These are phyloP conservation scores for Parasitella parasitica DNA, from an alignment of 371 early-diverging fungal genomes.

Conservation along the genomic window DNA sequence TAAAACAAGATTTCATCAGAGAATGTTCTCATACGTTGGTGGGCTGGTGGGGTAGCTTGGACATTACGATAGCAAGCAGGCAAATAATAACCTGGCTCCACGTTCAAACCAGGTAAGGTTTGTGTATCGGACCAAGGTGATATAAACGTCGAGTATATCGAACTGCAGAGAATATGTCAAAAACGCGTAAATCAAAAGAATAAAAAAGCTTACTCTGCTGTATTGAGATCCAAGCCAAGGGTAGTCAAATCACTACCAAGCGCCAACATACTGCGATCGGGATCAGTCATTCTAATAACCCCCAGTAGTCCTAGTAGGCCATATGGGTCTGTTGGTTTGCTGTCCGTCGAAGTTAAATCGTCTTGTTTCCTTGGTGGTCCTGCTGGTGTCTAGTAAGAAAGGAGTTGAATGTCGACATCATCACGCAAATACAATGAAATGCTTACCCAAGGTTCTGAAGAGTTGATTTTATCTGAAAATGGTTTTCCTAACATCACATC, in stretches of 20 bases:
- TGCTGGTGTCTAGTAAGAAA: constrained; percentile 3
- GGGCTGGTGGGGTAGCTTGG: constrained; percentile 70
- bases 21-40: constrained; percentile 66
- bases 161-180: constrained; percentile 25
- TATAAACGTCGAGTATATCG: constrained; percentile 79
- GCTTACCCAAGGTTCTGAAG: constrained; percentile 27
- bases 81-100: constrained; percentile 75
- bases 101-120: constrained; percentile 44
- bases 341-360: constrained; percentile 14
- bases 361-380: constrained; percentile 21
- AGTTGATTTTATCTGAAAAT: constrained; percentile 21
- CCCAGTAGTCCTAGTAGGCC: constrained; percentile 74
- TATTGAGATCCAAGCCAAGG: constrained; percentile 76
- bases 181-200: neutral
- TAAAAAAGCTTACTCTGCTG: constrained; percentile 57
- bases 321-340: constrained; percentile 46
- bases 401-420: neutral
- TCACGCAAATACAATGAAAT: neutral
- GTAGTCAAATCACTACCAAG: constrained; percentile 78
- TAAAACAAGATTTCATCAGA: constrained; percentile 94
- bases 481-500: constrained; percentile 20
- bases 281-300: constrained; percentile 74
- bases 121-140: constrained; percentile 80
- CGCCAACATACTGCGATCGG: constrained; percentile 68
- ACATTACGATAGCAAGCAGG: constrained; percentile 72